Evolutionary conservation across 176 grass and related monocot species (phyloP).

Genomic region (Triticum dicoccoides): DNA sequence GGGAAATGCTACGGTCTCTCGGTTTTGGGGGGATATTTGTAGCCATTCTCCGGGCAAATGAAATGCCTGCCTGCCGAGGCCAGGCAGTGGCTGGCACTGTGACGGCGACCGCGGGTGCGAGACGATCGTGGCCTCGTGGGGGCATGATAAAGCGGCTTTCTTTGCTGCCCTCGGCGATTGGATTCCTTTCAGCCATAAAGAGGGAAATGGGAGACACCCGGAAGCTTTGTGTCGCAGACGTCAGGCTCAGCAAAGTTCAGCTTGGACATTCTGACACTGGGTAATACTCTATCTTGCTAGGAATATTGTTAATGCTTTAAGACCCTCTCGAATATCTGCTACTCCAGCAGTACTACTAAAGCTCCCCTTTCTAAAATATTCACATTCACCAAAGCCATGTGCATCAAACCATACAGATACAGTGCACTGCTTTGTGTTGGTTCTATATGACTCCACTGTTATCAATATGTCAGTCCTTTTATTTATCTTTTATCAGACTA

Average conservation of each 20-base stretch:
- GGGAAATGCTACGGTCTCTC: background rate
- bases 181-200: background rate
- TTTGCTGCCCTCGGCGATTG: background rate
- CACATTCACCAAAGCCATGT: no score
- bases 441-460: no score
- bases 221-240: background rate
- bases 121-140: constrained; percentile 3
- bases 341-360: no score
- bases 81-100: constrained; percentile 1
- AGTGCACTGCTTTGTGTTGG: no score
- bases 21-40: background rate
- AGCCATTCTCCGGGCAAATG: background rate
- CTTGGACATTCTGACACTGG: background rate
- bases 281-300: background rate
- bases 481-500: no score
- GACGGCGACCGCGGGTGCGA: background rate
- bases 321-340: background rate
- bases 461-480: no score
- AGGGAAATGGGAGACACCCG: background rate
- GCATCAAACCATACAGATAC: no score
- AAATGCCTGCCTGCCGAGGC: background rate
- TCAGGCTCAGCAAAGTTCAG: constrained; percentile 6
- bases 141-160: constrained; percentile 1
- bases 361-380: no score
- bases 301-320: background rate